Evolutionary conservation across 805 yeast species (phyloP).

Genomic region (Barnettozyma salicaria): DNA sequence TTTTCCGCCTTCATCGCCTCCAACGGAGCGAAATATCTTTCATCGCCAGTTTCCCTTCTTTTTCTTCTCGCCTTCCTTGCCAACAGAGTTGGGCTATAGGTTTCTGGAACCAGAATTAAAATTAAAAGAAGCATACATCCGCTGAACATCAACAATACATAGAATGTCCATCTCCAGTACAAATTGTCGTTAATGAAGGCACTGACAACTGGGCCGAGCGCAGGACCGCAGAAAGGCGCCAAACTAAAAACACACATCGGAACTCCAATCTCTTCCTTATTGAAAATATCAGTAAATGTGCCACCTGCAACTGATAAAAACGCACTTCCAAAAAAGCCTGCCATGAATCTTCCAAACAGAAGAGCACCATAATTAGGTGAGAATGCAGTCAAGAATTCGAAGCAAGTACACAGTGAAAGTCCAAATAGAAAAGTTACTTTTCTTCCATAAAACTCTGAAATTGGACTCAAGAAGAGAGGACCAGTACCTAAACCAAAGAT

Average conservation of each 20-base stretch:
- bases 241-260: constrained; percentile 65
- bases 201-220: constrained; percentile 59
- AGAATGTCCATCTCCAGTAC: constrained; percentile 69
- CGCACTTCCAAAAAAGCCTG: constrained; percentile 71
- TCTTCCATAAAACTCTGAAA: constrained; percentile 64
- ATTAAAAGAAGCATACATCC: constrained; percentile 46
- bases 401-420: constrained; percentile 48
- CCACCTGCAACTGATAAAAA: constrained; percentile 78
- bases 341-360: constrained; percentile 56
- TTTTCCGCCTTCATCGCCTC: constrained; percentile 36
- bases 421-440: constrained; percentile 53
- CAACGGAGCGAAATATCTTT: constrained; percentile 36
- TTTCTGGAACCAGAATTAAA: constrained; percentile 52
- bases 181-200: constrained; percentile 44
- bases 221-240: constrained; percentile 65
- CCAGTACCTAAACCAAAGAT: constrained; percentile 67
- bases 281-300: constrained; percentile 64
- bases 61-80: constrained; percentile 45
- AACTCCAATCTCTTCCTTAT: constrained; percentile 51
- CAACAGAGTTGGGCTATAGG: constrained; percentile 49
- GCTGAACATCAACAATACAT: constrained; percentile 55
- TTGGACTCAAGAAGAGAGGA: constrained; percentile 60
- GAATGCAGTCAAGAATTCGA: constrained; percentile 53
- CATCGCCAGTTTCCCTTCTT: constrained; percentile 50
- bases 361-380: constrained; percentile 58